Evolutionary conservation across 1,284 basidiomycete species (phyloP).

Genomic region (Melampsora americana): DNA sequence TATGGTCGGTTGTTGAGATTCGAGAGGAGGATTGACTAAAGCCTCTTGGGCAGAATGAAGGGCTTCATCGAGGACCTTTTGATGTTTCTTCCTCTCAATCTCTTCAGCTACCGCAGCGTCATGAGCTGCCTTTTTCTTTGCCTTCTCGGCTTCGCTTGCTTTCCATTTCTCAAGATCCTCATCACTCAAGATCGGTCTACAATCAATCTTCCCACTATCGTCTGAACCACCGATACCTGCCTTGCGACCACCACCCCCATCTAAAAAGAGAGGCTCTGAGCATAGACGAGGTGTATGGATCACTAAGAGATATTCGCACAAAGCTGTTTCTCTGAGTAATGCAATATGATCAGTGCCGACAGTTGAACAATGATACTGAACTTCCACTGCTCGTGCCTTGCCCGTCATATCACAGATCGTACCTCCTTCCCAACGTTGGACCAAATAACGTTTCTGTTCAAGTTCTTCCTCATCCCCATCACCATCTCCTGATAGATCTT

Average conservation of each 20-base stretch:
- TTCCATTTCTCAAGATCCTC: conserved; percentile 33
- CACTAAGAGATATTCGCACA: conserved; percentile 79
- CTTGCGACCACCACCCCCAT: conserved; percentile 30
- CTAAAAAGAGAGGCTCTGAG: conserved; percentile 73
- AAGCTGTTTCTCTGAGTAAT: conserved; percentile 84
- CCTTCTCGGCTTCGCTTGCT: conserved; percentile 12
- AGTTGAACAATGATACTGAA: conserved; percentile 96
- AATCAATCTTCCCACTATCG: conserved; percentile 51
- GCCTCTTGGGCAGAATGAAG: neutral
- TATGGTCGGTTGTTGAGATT: neutral
- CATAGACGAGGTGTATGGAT: conserved; percentile 89
- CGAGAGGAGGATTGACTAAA: neutral
- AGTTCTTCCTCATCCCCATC: conserved; percentile 43
- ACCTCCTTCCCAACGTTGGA: conserved; percentile 81
- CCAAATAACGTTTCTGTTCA: conserved; percentile 73
- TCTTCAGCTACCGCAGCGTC: neutral
- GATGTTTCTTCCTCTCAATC: too few relatives aligned
- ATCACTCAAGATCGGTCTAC: conserved; percentile 54
- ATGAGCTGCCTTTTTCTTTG: conserved; percentile 14
- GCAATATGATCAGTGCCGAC: conserved; percentile 72
- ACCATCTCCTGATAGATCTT: neutral
- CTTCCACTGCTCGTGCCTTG: conserved; percentile 76
- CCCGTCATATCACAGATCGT: conserved; percentile 87
- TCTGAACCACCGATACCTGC: conserved; percentile 60
- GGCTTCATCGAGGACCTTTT: too few relatives aligned